A percentile compares a stretch with the other conserved stretches of the same genome.
phyloP scores from a whole-genome alignment of 345 rosid genomes.

The Brassica carinata region DNA sequence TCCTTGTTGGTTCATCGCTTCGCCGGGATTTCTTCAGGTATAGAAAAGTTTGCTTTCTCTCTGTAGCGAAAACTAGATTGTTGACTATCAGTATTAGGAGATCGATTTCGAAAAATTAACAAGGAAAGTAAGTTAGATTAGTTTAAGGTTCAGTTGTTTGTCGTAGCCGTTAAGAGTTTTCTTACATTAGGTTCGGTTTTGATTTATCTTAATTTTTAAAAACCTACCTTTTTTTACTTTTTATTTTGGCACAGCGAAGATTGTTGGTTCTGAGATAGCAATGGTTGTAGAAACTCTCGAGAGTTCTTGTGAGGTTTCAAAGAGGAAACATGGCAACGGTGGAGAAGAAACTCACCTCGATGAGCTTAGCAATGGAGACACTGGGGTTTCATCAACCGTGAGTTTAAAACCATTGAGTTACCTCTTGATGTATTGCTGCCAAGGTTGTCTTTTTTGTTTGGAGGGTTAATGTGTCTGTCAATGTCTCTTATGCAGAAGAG shows the following conservation, averaged over 20 bases:
- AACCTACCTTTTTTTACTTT: background rate
- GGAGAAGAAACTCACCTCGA: constrained; percentile 32
- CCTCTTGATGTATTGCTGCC: background rate
- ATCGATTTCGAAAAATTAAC: background rate
- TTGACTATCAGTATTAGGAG: background rate
- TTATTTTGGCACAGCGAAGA: constrained; percentile 4
- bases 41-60: background rate
- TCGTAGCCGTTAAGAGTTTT: background rate
- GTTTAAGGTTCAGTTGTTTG: background rate
- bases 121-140: background rate
- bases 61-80: background rate
- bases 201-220: background rate
- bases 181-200: background rate
- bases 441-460: background rate
- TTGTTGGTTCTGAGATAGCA: constrained; percentile 28
- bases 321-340: constrained; percentile 49
- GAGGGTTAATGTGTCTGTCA: background rate
- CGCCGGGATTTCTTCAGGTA: background rate
- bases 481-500: constrained; percentile 46
- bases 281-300: constrained; percentile 67
- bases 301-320: constrained; percentile 39
- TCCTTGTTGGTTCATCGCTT: background rate
- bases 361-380: constrained; percentile 43
- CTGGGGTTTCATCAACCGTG: constrained; percentile 46
- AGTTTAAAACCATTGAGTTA: constrained; percentile 23